Conservation (phyloP, 148 eudicot genomes). For the Nepenthes gracilis region DNA sequence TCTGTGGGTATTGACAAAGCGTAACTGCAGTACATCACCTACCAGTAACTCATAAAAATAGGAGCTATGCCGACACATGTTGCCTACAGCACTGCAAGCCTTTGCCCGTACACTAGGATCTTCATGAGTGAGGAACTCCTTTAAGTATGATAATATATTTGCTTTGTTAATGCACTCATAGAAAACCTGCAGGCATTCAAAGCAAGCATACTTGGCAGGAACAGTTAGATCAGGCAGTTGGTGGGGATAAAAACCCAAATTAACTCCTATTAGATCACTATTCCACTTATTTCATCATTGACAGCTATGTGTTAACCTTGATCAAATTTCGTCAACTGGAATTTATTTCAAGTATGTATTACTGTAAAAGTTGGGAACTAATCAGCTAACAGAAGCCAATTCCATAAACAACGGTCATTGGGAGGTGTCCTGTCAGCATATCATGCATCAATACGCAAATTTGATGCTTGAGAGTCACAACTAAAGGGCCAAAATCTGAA, state of each 20-base stretch:
- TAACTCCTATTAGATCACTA: background rate
- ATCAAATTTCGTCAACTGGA: no score
- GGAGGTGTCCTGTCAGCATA: no score
- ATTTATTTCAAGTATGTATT: no score
- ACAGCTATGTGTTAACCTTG: no score
- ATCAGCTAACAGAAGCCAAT: no score
- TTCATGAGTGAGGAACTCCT: slow-evolving; percentile 62
- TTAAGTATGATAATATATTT: slow-evolving; percentile 52
- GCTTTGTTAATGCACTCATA: slow-evolving; percentile 71
- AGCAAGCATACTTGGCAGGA: background rate
- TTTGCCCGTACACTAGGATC: slow-evolving; percentile 79
- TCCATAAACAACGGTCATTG: no score
- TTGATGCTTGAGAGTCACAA: no score
- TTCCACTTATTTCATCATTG: background rate
- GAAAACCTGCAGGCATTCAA: slow-evolving; percentile 47
- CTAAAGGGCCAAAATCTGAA: no score
- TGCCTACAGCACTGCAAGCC: slow-evolving; percentile 88
- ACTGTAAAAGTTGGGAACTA: no score
- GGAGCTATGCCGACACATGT: slow-evolving; percentile 92
- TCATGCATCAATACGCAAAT: no score
- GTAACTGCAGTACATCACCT: slow-evolving; percentile 7
- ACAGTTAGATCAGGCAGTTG: background rate
- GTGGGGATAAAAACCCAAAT: background rate
- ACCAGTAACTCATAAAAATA: slow-evolving; percentile 79
- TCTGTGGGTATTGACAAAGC: background rate